A percentile compares a stretch with the other conserved stretches of the same genome.
Evolutionary conservation across 176 grass and related monocot genomes (phyloP).

Genomic region (Juncus effusus): DNA sequence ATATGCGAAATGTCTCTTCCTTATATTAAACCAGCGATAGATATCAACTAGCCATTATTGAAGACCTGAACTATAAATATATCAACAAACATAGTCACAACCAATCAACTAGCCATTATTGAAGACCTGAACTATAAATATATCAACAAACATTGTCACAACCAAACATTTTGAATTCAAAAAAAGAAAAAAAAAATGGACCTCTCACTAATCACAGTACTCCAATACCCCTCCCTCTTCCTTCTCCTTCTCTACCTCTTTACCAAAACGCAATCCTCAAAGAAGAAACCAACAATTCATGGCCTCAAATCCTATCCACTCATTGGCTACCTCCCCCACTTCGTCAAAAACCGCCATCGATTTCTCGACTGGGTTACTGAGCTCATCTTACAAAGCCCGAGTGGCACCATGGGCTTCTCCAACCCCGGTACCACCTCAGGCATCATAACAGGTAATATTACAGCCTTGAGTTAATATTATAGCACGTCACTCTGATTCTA

Average conservation of each 20-base stretch:
- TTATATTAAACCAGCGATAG: too few relatives aligned
- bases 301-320: conserved; percentile 32
- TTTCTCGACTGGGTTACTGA: conserved; percentile 38
- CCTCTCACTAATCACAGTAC: neutral
- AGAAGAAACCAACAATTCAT: conserved; percentile 18
- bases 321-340: conserved; percentile 40
- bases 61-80: too few relatives aligned
- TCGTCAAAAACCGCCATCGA: conserved; percentile 41
- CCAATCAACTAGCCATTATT: too few relatives aligned
- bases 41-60: too few relatives aligned
- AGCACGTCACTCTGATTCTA: too few relatives aligned
- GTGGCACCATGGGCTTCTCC: conserved; percentile 21
- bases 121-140: too few relatives aligned
- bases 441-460: conserved; percentile 27
- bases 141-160: too few relatives aligned
- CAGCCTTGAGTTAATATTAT: too few relatives aligned
- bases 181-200: neutral
- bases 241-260: neutral
- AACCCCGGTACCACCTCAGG: conserved; percentile 15
- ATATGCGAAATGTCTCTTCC: too few relatives aligned
- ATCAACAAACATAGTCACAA: too few relatives aligned
- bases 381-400: conserved; percentile 25
- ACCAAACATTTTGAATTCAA: too few relatives aligned
- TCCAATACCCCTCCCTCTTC: neutral
- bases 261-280: conserved; percentile 11